Evolutionary conservation across 169 alveolate species (phyloP).

Genomic region (Cardiosporidium cionae): DNA sequence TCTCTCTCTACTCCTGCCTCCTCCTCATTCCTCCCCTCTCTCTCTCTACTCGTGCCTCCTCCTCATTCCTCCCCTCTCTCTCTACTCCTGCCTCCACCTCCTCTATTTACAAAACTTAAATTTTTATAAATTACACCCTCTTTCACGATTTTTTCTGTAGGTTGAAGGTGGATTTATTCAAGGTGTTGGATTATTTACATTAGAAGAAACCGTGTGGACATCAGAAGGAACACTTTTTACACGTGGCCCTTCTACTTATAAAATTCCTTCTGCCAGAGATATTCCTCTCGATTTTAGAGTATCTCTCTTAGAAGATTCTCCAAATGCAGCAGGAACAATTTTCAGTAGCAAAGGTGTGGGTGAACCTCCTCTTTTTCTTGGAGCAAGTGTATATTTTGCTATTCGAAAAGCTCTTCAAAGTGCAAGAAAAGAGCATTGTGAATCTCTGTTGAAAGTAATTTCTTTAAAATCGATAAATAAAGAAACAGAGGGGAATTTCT

Average conservation of each 20-base stretch:
- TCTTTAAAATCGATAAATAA: no score
- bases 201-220: neutral
- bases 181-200: neutral
- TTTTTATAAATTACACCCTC: no score
- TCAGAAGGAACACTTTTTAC: neutral
- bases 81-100: no score
- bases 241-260: slow-evolving; percentile 1
- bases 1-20: no score
- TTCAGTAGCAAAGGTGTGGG: slow-evolving; percentile 8
- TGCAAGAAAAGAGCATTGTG: neutral
- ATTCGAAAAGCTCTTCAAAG: neutral
- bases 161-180: neutral
- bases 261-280: slow-evolving; percentile 5
- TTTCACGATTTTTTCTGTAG: no score
- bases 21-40: no score
- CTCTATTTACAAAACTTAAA: no score
- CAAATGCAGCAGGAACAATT: neutral
- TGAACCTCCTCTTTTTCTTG: slow-evolving; percentile 8
- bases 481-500: no score
- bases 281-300: slow-evolving; percentile 6
- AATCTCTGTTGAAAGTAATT: neutral
- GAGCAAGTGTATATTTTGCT: neutral
- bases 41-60: no score
- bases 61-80: no score
- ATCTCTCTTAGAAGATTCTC: neutral